A percentile compares a stretch with the other conserved stretches of the same genome.
These are phyloP conservation scores for Lathyrus aphaca DNA, from an alignment of 306 rosid species.

Conservation along the genomic window DNA sequence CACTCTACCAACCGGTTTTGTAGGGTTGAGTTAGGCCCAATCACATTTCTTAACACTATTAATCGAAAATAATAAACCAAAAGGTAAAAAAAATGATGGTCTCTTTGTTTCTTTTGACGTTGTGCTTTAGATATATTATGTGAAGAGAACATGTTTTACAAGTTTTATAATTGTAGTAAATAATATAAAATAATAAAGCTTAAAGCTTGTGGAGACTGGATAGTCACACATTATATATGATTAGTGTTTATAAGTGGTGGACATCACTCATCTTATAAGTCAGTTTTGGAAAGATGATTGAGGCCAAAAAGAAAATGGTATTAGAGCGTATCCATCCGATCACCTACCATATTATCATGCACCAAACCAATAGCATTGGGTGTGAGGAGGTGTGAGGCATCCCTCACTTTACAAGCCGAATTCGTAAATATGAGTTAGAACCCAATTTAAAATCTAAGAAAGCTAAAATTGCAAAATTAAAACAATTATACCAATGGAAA, in stretches of 20 bases:
- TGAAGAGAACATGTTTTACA: conserved; percentile 11
- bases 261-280: background rate
- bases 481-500: conserved; percentile 4
- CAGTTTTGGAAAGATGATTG: background rate
- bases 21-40: no score
- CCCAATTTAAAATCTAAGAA: background rate
- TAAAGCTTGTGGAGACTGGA: background rate
- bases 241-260: background rate
- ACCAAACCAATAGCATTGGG: background rate
- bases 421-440: background rate
- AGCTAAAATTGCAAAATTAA: background rate
- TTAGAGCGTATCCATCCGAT: background rate
- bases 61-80: background rate
- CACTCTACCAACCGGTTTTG: no score
- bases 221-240: background rate
- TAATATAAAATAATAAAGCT: background rate
- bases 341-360: background rate
- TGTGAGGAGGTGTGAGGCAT: background rate
- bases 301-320: background rate
- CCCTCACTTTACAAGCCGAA: background rate
- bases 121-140: background rate
- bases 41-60: no score
- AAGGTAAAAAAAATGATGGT: background rate
- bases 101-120: conserved; percentile 11
- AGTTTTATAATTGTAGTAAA: background rate